Evolutionary conservation across 305 asterid species (phyloP), one percentile per base, ranked within the genome.

Genomic region (Fraxinus nigra): DNA sequence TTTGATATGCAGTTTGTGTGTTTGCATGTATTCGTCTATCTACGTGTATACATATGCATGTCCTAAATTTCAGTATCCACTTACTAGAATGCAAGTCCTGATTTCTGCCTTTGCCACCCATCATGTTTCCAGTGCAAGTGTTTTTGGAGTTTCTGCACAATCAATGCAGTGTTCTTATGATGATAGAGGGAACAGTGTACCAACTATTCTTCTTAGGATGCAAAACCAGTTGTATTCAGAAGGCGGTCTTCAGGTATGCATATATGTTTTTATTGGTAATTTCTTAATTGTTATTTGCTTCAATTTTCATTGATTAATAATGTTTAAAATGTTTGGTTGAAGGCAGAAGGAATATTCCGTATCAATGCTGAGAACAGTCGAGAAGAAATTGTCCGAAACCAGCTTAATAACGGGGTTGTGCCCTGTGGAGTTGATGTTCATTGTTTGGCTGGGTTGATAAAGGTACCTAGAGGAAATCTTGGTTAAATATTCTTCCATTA

Each of bases 271-370:
- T 40, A 28, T 32, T 65, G 46, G 40, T 54, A 67, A 38, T 30
- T 59, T 73, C n/a, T 48, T 16, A 51, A 56, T 34, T 46, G 40
- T 8, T 40, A 11, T 78, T 37, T 35, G 46, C 51, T 8, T 75
- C 70, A 78, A 72, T 54, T 11, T 3, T 26, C 3, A 65, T 8
- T 26, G 37, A 65, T 65, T 80, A 72, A 79, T 61, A 37, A 54
- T 61, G 48, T 22, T 77, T 67, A 81, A 1, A 26, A 63, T 72
- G 59, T 63, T 82, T 75, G 14, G 22, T 76, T 82, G 28, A 86
- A 94, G 97, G 97, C 91, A 75, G 98, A 94, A 87, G 98, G 98
- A 76, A 94, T 94, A 78, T 94, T 94, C 84, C 88, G 98, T 82
- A 92, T 94, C 75, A 94, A 90, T 87, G 92, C 92, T 1, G 98